Base-by-base conservation (phyloP, 495 filamentous ascomycete species). In the Pseudomonodictys pantanalensis region DNA sequence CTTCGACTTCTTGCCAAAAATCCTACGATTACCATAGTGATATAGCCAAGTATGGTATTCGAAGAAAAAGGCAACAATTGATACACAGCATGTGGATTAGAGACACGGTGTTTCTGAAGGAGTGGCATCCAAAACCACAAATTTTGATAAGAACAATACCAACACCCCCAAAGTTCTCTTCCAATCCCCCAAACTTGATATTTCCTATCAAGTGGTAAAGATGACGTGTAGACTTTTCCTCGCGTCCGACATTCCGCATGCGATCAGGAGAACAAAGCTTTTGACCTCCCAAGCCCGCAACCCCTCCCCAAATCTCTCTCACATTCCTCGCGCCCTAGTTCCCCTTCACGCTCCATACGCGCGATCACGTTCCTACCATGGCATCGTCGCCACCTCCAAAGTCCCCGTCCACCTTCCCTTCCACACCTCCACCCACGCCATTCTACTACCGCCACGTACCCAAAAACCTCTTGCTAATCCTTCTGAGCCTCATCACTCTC, bases 401-500 rank as follows among this genome's bases (percentile, higher is more conserved):
- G n/a, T n/a, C n/a, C n/a, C 12, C 38, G 15, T n/a, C 38, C 12
- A 3, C 38, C 38, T 35, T 35, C 15, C 7, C 41, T 20, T 39
- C 11, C 3, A 6, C 7, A 42, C 48, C 25, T 24, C n/a, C 55
- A 10, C 30, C 45, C 52, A 74, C 73, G n/a, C 70, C 70, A 12
- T 47, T 53, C 42, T 48, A 54, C 24, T 48, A 61, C 22, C 71
- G 67, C 5, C 79, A 82, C 51, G 43, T 75, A n/a, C 62, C 73
- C 45, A 76, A 79, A 64, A 81, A 83, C 50, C 47, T 73, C 17
- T 55, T 73, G 17, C 72, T 85, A 2, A 69, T 84, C 6, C 25
- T 74, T n/a, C 63, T 84, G n/a, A 76, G 74, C 35, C 1, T 85
- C 18, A 22, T 82, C 2, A 68, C 83, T 43, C 71, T 88, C 3